Evolutionary conservation across 768 basidiomycete genomes (phyloP).

Genomic region (Stropharia rugosoannulata): DNA sequence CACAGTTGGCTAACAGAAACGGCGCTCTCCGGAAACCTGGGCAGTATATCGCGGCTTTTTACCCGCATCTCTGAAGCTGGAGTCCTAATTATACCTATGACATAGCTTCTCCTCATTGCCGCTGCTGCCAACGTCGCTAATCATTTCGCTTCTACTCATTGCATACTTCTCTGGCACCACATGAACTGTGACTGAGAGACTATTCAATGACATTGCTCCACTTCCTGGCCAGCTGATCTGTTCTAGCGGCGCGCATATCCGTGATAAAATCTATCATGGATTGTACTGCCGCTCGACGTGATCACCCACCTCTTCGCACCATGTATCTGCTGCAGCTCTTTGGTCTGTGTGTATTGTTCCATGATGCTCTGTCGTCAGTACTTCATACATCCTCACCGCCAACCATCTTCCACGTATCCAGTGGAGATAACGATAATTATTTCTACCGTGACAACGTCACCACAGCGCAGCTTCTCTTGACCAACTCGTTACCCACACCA

Average conservation of each 20-base stretch:
- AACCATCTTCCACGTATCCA: conserved; percentile 28
- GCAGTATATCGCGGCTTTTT: too few relatives aligned
- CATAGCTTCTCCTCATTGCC: too few relatives aligned
- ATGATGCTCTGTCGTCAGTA: not conserved
- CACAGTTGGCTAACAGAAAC: too few relatives aligned
- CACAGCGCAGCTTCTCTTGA: conserved; percentile 38
- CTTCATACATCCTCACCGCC: not conserved
- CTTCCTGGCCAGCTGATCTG: not conserved
- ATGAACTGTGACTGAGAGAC: not conserved
- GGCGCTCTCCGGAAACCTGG: too few relatives aligned
- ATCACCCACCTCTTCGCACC: not conserved
- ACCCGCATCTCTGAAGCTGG: too few relatives aligned
- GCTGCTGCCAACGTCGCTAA: not conserved
- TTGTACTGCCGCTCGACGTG: not conserved
- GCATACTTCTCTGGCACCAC: not conserved
- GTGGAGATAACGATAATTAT: conserved; percentile 42
- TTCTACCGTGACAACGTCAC: conserved; percentile 39
- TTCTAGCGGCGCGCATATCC: not conserved
- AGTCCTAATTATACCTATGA: too few relatives aligned
- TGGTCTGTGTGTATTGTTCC: not conserved
- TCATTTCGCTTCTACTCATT: not conserved
- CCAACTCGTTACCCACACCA: conserved; percentile 22
- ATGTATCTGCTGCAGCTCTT: not conserved
- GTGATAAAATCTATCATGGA: not conserved
- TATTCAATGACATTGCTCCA: not conserved